A percentile compares a stretch with the other conserved stretches of the same genome.
These are phyloP conservation scores for Scenedesmus sp. DNA, from an alignment of 163 green algal species.

Conservation along the genomic window DNA sequence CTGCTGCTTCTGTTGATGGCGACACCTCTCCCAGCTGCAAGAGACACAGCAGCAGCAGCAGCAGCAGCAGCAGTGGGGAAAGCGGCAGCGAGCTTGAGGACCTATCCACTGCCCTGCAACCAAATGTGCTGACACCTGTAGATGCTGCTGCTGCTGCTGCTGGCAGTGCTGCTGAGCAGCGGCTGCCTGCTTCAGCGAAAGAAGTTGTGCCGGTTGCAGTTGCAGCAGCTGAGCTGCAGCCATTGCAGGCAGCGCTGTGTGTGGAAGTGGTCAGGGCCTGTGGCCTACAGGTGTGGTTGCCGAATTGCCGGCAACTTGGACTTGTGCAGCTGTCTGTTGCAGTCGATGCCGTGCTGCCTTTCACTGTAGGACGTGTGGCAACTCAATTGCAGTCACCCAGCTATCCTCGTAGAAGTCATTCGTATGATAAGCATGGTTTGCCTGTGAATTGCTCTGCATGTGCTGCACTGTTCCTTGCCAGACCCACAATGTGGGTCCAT, in stretches of 20 bases:
- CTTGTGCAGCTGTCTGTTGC: neutral
- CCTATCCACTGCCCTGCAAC: neutral
- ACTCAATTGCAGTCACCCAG: neutral
- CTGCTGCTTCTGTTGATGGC: neutral
- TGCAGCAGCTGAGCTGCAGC: neutral
- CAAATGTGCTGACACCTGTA: neutral
- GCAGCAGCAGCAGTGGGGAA: conserved; percentile 4
- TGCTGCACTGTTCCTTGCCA: neutral
- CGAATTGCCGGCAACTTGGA: neutral
- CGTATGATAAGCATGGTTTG: neutral
- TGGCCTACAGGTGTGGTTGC: conserved; percentile 57
- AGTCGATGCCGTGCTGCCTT: neutral
- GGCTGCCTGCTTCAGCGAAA: neutral
- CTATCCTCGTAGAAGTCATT: neutral
- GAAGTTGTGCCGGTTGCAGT: neutral
- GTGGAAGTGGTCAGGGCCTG: conserved; percentile 62
- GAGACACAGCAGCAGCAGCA: neutral
- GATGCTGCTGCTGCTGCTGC: neutral
- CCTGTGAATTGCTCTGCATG: neutral
- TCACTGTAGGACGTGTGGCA: neutral
- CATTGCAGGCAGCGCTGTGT: conserved; percentile 53
- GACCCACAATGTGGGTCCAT: too few species aligned
- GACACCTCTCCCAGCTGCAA: neutral
- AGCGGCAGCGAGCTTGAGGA: neutral
- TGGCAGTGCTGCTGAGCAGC: neutral